Percentiles rank a stretch among this genome's conserved stretches.
phyloP scores from a whole-genome alignment of 129 eudicot genomes.

The Mikania micrantha region DNA sequence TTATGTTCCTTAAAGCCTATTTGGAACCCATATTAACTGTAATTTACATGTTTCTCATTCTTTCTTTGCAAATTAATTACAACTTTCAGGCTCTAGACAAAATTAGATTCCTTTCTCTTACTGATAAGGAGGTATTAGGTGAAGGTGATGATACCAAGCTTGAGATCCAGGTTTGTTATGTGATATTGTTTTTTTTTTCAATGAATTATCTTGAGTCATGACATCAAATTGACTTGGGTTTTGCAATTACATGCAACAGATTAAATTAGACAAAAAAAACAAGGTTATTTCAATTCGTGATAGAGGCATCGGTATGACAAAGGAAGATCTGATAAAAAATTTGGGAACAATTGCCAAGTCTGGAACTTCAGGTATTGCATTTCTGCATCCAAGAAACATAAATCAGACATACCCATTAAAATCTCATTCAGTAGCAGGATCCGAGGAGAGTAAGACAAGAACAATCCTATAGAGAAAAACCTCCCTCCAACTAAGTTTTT shows the following conservation, averaged over 20 bases:
- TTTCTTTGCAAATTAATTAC: not conserved
- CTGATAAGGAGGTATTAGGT: conserved; percentile 88
- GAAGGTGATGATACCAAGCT: conserved; percentile 89
- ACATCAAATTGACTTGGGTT: not conserved
- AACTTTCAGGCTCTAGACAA: conserved; percentile 77
- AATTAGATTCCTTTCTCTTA: conserved; percentile 84
- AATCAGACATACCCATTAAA: no score
- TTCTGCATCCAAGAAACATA: conserved; percentile 3
- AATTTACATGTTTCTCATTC: not conserved
- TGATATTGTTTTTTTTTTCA: not conserved
- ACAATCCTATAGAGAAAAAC: no score
- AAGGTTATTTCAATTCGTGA: conserved; percentile 87
- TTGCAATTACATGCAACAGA: conserved; percentile 39
- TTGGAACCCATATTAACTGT: not conserved
- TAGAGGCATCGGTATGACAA: conserved; percentile 97
- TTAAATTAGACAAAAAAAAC: conserved; percentile 87
- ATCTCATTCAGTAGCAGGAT: no score
- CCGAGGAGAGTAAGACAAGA: no score
- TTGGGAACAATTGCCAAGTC: conserved; percentile 97
- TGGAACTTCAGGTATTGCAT: conserved; percentile 86
- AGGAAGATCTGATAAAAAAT: conserved; percentile 92
- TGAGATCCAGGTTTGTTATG: conserved; percentile 73
- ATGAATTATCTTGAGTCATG: not conserved
- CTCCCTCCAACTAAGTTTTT: no score
- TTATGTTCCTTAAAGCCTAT: not conserved